Base-by-base conservation (phyloP, 257 asterid species). In the Ophiorrhiza pumila region DNA sequence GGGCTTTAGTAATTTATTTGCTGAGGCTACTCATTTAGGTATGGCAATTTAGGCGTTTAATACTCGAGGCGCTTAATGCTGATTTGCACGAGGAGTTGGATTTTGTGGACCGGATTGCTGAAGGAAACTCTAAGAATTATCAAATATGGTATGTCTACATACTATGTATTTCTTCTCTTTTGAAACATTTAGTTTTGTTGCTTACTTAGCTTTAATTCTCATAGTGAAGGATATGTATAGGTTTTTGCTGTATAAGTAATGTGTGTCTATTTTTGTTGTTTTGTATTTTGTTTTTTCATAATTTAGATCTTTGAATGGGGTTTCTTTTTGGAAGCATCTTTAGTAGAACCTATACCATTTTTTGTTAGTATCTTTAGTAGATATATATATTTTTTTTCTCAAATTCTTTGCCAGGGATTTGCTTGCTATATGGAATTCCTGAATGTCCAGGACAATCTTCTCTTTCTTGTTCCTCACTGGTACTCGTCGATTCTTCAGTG, bases 11-110 rank as follows among this genome's bases (percentile, higher is more conserved):
- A 75, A 64, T 68, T 45, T 68, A 39, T 43, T 45, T 77, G 31
- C 63, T 76, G 20, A n/a, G 61, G 23, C 37, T 53, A 35, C 14
- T 34, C 29, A 2, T 27, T 74, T 77, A 95, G 99, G 89, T 95
- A 29, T 92, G 99, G 99, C 98, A 92, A 81, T 95, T 95, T 85
- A 85, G 99, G 76, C 98, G 99, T 60, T 68, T 83, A 35, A 81
- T 95, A 52, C 91, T 92, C n/a, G 97, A 90, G 85, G 83, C 89
- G 2, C 88, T 92, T 80, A 76, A 78, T 75, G 80, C 71, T 66
- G 89, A 89, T 77, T 82, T 95, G 69, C 80, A 29, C 22, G 86
- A 87, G 74, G 99, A 95, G 80, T 71, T 92, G 89, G 81, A 81
- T 25, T 90, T 87, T 72, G 80, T 92, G 78, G 92, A 88, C 49